phyloP scores from a whole-genome alignment of 2,329 filamentous ascomycete genomes.

The Colletotrichum australisinense region DNA sequence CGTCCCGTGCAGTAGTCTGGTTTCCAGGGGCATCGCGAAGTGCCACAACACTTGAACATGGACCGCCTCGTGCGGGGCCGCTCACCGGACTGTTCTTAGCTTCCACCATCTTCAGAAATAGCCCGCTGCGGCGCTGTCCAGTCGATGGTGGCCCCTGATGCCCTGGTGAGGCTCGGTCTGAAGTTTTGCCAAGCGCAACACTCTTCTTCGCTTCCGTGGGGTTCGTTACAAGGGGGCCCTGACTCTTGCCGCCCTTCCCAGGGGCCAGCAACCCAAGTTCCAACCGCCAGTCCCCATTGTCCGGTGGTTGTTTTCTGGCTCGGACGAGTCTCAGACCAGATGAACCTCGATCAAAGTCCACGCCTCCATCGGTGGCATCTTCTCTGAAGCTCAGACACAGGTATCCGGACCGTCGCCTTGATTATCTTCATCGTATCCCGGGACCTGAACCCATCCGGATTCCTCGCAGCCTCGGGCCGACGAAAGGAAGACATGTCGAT shows the following conservation, averaged over 20 bases:
- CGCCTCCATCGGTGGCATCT: not conserved
- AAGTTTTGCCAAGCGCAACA: conserved; percentile 10
- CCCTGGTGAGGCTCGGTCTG: not conserved
- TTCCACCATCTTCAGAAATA: not conserved
- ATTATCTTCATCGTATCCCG: not conserved
- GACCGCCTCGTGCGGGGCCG: not conserved
- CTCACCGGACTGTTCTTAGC: not conserved
- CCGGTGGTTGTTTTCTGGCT: not conserved
- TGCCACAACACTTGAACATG: not conserved
- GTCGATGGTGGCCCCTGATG: not conserved
- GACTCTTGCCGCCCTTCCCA: not conserved
- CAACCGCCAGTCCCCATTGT: not conserved
- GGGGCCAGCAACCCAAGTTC: not conserved
- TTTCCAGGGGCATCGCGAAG: conserved; percentile 13
- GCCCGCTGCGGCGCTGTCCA: not conserved
- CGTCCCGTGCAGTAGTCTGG: conserved; percentile 16
- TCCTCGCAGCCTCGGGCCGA: not conserved
- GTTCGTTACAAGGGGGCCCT: conserved; percentile 17
- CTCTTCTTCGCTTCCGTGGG: conserved; percentile 13
- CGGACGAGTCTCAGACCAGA: conserved; percentile 35
- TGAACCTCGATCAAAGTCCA: conserved; percentile 4
- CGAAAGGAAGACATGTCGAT: not conserved
- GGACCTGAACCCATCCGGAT: not conserved
- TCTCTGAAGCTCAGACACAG: not conserved
- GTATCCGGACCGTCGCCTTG: not conserved